phyloP scores from a whole-genome alignment of 352 stramenopile species.

The Globisporangium heterothallicum region DNA sequence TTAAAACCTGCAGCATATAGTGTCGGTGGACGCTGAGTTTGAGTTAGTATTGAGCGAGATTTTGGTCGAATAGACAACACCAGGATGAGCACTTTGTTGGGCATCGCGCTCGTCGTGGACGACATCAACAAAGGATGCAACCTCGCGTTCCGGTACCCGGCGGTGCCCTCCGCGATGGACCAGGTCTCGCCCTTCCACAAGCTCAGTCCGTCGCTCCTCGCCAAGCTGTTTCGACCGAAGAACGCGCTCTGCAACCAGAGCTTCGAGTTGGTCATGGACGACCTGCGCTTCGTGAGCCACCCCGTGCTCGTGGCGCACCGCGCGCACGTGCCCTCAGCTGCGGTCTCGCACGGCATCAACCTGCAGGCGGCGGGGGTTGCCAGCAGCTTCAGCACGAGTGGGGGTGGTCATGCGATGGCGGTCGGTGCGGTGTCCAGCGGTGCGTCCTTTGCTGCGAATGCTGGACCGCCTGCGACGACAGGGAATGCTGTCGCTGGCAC shows the following conservation, averaged over 20 bases:
- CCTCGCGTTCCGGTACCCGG: conserved; percentile 80
- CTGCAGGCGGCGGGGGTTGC: not conserved
- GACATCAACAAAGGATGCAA: conserved; percentile 87
- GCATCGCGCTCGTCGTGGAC: conserved; percentile 82
- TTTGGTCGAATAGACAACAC: too few relatives aligned
- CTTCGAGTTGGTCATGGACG: conserved; percentile 86
- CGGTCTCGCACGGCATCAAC: not conserved
- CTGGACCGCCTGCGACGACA: not conserved
- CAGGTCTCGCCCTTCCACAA: conserved; percentile 70
- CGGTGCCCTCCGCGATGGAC: conserved; percentile 32
- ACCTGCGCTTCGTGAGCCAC: conserved; percentile 83
- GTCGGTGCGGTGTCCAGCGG: not conserved
- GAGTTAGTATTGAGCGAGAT: too few relatives aligned
- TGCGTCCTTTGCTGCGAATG: not conserved
- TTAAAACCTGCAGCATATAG: too few relatives aligned
- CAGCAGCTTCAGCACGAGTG: not conserved
- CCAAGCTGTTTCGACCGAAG: conserved; percentile 86
- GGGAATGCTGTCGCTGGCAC: not conserved
- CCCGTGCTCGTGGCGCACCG: conserved; percentile 67
- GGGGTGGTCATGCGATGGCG: not conserved
- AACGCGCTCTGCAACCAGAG: conserved; percentile 83
- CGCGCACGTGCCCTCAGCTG: conserved; percentile 6
- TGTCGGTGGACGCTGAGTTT: too few relatives aligned
- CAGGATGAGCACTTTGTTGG: conserved; percentile 40
- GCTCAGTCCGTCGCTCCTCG: conserved; percentile 66